A percentile compares a stretch with the other conserved stretches of the same genome.
Conservation (phyloP, 2,329 filamentous ascomycete species). For the Fusarium keratoplasticum region DNA sequence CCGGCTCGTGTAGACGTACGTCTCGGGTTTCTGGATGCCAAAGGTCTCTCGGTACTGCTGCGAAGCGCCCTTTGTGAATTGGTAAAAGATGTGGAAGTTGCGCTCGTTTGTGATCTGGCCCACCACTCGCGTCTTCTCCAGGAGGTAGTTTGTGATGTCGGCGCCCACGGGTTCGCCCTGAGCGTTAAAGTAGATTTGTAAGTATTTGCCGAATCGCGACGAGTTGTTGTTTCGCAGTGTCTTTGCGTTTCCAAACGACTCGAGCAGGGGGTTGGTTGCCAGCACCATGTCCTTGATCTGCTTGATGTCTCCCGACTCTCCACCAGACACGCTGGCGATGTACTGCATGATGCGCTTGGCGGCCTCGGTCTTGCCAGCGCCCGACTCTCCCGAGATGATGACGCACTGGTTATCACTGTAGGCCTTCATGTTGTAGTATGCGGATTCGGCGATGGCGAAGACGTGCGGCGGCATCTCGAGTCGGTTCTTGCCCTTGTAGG, state of each 20-base stretch:
- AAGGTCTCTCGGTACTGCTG: conserved; percentile 87
- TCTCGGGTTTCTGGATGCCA: conserved; percentile 90
- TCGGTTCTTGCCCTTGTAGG: conserved; percentile 96
- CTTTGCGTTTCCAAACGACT: conserved; percentile 98
- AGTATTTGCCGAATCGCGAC: conserved; percentile 96
- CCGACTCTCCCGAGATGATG: conserved; percentile 98
- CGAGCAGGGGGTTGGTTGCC: conserved; percentile 95
- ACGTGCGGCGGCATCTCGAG: conserved; percentile 96
- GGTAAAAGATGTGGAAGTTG: conserved; percentile 99
- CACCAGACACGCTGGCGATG: conserved; percentile 95
- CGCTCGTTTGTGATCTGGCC: conserved; percentile 95
- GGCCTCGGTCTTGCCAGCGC: conserved; percentile 97
- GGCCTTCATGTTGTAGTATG: conserved; percentile 99
- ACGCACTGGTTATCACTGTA: conserved; percentile 99
- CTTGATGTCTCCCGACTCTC: conserved; percentile 86
- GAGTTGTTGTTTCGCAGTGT: conserved; percentile 99
- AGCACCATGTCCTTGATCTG: conserved; percentile 99
- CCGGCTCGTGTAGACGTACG: conserved; percentile 92
- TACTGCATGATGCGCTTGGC: conserved; percentile 99
- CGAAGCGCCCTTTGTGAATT: conserved; percentile 96
- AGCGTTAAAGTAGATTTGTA: conserved; percentile 95
- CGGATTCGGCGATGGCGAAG: conserved; percentile 94
- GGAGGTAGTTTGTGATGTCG: conserved; percentile 97
- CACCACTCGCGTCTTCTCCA: conserved; percentile 95
- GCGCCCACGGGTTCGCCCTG: conserved; percentile 94